Conservation (phyloP, 148 eudicot species). For the Vaccinium myrtillus region DNA sequence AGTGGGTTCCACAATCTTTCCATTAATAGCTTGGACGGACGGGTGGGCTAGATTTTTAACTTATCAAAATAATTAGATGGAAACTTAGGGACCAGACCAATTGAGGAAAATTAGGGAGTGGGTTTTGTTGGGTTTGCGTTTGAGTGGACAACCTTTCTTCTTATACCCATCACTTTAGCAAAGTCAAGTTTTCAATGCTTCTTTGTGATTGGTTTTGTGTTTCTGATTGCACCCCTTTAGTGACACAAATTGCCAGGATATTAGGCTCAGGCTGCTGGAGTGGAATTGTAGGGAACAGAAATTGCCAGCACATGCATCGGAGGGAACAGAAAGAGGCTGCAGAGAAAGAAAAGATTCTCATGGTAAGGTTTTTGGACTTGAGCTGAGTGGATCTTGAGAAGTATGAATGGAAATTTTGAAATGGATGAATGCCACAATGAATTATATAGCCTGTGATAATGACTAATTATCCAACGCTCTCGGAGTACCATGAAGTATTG, state of each 20-base stretch:
- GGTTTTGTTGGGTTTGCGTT: background rate
- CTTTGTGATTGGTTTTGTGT: background rate
- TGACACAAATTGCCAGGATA: background rate
- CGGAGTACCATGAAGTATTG: background rate
- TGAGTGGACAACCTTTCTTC: background rate
- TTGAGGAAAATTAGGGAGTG: background rate
- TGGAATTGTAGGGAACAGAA: too few relatives aligned
- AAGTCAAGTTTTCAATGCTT: background rate
- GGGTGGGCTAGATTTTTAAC: background rate
- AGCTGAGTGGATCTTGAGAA: background rate
- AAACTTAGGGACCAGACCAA: background rate
- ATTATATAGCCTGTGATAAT: too few relatives aligned
- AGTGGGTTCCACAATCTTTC: background rate
- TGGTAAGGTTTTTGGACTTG: background rate
- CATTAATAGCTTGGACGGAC: background rate
- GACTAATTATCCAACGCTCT: background rate
- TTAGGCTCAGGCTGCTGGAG: background rate
- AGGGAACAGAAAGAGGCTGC: too few relatives aligned
- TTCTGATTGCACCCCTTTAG: background rate
- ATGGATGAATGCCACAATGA: too few relatives aligned
- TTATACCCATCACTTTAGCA: background rate
- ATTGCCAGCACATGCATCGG: background rate
- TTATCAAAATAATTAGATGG: background rate
- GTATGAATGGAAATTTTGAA: too few relatives aligned
- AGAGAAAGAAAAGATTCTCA: background rate